These are phyloP conservation scores for Xylona heveae DNA, from an alignment of 495 filamentous ascomycete species.

Conservation along the genomic window DNA sequence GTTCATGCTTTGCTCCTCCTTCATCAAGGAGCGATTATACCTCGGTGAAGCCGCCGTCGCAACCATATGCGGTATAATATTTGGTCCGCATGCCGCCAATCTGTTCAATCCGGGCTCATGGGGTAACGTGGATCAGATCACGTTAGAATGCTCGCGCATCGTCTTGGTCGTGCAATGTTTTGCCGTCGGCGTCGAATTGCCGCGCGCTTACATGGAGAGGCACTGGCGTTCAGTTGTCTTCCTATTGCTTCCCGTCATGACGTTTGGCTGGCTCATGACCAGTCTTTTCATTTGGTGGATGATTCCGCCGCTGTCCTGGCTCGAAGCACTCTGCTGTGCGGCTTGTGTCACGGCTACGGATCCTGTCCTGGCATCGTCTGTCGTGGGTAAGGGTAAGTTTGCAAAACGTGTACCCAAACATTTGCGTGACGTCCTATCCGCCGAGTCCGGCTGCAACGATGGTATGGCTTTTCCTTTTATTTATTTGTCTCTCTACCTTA, in stretches of 20 bases:
- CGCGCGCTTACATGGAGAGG: slow-evolving; percentile 89
- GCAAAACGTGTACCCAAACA: slow-evolving; percentile 94
- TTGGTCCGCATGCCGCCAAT: slow-evolving; percentile 85
- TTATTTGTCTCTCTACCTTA: slow-evolving; percentile 76
- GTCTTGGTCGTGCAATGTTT: slow-evolving; percentile 99
- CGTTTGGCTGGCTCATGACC: slow-evolving; percentile 85
- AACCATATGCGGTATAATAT: slow-evolving; percentile 89
- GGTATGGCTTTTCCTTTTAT: slow-evolving; percentile 99
- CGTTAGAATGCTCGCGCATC: slow-evolving; percentile 89
- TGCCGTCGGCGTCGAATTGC: slow-evolving; percentile 95
- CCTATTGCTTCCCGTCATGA: slow-evolving; percentile 89
- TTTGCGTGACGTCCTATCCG: slow-evolving; percentile 83
- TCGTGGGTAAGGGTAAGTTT: slow-evolving; percentile 97
- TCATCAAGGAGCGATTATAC: slow-evolving; percentile 97
- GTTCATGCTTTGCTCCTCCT: slow-evolving; percentile 94
- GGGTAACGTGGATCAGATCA: slow-evolving; percentile 90
- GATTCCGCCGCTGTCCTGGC: slow-evolving; percentile 60
- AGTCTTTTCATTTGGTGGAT: slow-evolving; percentile 97
- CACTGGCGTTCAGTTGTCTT: slow-evolving; percentile 91
- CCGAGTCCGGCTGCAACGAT: slow-evolving; percentile 97
- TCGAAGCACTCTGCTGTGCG: slow-evolving; percentile 67
- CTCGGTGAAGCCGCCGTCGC: slow-evolving; percentile 97
- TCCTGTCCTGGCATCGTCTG: slow-evolving; percentile 90
- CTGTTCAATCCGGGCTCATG: slow-evolving; percentile 69
- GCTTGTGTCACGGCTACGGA: slow-evolving; percentile 97